phyloP scores from a whole-genome alignment of 805 yeast genomes.

The Candida broadrunensis region DNA sequence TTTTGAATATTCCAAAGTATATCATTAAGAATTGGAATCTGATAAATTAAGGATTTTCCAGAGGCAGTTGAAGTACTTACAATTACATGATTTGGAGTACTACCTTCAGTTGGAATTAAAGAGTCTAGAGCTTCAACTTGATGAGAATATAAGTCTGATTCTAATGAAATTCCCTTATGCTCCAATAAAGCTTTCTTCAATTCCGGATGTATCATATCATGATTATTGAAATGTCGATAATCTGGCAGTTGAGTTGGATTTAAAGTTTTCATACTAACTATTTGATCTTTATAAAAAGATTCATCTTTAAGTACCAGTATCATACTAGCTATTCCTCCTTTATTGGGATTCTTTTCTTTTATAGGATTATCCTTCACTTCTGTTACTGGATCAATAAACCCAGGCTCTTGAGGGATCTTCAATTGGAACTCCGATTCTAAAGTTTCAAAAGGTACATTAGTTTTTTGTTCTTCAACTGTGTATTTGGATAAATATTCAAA shows the following conservation, averaged over 20 bases:
- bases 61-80: conserved; percentile 95
- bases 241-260: conserved; percentile 44
- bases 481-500: conserved; percentile 10
- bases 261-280: conserved; percentile 49
- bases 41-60: conserved; percentile 92
- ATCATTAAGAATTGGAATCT: conserved; percentile 69
- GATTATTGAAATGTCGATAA: conserved; percentile 34
- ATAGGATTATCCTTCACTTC: neutral
- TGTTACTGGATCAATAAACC: conserved; percentile 9
- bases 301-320: conserved; percentile 45
- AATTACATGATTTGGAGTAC: conserved; percentile 59
- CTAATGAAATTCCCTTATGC: conserved; percentile 41
- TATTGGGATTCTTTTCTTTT: neutral
- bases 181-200: conserved; percentile 46
- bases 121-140: conserved; percentile 76
- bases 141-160: conserved; percentile 63
- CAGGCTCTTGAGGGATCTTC: conserved; percentile 8
- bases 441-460: neutral
- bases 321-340: conserved; percentile 20
- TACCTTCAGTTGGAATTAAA: conserved; percentile 33
- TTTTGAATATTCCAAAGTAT: conserved; percentile 36
- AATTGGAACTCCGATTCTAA: neutral
- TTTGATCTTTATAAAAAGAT: conserved; percentile 61
- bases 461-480: conserved; percentile 18
- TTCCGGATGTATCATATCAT: conserved; percentile 42